Evolutionary conservation across 768 basidiomycete genomes (phyloP).

Genomic region (Podaxis rugospora): DNA sequence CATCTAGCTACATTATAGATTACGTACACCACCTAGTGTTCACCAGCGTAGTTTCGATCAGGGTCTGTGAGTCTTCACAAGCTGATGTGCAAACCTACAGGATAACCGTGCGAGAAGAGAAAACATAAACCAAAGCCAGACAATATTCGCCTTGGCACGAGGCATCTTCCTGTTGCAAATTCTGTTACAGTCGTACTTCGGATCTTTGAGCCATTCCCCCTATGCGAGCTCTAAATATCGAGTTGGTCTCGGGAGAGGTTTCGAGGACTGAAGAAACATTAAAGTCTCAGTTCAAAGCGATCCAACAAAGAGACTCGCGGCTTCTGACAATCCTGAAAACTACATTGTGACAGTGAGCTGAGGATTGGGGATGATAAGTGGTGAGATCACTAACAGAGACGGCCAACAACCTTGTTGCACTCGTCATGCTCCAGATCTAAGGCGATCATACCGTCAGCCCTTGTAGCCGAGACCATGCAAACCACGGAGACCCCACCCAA

Average conservation of each 20-base stretch:
- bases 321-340: not conserved
- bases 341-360: not conserved
- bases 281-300: not conserved
- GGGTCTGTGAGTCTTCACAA: slow-evolving; percentile 9
- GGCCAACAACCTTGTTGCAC: slow-evolving; percentile 12
- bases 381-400: slow-evolving; percentile 4
- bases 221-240: not conserved
- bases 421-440: slow-evolving; percentile 14
- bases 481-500: slow-evolving; percentile 8
- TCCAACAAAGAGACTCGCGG: not conserved
- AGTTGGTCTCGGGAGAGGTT: not conserved
- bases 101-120: not conserved
- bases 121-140: not conserved
- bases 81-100: slow-evolving; percentile 14
- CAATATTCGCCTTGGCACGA: slow-evolving; percentile 1
- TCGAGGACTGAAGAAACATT: not conserved
- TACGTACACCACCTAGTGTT: not conserved
- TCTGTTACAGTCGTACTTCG: not conserved
- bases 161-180: slow-evolving; percentile 4
- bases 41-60: not conserved
- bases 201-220: not conserved
- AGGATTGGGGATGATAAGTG: not conserved
- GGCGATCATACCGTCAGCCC: not conserved
- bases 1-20: not conserved
- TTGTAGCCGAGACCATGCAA: not conserved